A percentile compares a stretch with the other conserved stretches of the same genome.
These are phyloP conservation scores for Suillus weaverae DNA, from an alignment of 768 basidiomycete genomes.

Conservation along the genomic window DNA sequence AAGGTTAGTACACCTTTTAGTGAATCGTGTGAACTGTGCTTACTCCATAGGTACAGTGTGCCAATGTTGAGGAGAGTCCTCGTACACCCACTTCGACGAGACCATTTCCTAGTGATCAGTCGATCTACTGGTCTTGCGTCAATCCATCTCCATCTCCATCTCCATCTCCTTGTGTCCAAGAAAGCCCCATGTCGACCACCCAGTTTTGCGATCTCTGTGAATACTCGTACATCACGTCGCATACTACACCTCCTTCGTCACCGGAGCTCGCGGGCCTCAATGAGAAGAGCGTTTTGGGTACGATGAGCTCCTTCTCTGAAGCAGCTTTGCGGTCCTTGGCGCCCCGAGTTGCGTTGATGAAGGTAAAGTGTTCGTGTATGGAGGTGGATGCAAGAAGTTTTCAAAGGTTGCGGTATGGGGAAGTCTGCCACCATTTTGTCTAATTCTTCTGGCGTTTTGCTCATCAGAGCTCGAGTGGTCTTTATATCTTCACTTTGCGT, in stretches of 20 bases:
- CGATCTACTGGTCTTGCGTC: slow-evolving; percentile 13
- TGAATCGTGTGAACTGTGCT: not conserved
- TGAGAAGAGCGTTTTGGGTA: slow-evolving; percentile 6
- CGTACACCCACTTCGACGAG: no score
- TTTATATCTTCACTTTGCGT: not conserved
- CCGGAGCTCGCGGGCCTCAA: slow-evolving; percentile 17
- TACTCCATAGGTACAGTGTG: not conserved
- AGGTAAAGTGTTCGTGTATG: not conserved
- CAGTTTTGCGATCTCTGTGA: slow-evolving; percentile 28
- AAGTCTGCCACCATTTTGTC: not conserved
- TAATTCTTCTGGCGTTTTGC: not conserved
- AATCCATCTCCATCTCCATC: slow-evolving; percentile 5
- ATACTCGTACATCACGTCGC: slow-evolving; percentile 32
- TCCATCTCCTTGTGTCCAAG: slow-evolving; percentile 4
- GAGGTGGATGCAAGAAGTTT: not conserved
- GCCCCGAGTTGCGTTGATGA: not conserved
- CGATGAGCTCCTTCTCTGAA: not conserved
- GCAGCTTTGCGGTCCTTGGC: not conserved
- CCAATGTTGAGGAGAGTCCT: not conserved
- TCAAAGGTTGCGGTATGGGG: not conserved
- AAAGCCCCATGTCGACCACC: slow-evolving; percentile 10
- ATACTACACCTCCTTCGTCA: slow-evolving; percentile 31
- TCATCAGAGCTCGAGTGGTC: not conserved
- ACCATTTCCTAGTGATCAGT: slow-evolving; percentile 7
- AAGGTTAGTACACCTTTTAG: not conserved